Percentiles rank a stretch among this genome's conserved stretches.
Conservation (phyloP, 768 basidiomycete genomes). For the Coprinellus micaceus region DNA sequence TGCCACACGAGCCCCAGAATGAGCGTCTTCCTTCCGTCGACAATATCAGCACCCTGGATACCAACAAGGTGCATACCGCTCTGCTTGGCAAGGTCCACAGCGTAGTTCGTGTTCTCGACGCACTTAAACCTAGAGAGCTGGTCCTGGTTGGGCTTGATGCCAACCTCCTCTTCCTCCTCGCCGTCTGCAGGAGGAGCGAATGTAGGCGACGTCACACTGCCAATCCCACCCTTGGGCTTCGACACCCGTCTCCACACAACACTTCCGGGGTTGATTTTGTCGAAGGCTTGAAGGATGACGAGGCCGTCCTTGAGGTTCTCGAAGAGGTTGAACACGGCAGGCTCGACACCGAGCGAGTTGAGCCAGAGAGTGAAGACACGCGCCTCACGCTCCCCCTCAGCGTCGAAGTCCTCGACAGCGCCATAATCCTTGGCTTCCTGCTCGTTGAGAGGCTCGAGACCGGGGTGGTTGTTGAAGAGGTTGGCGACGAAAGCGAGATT, state of each 20-base stretch:
- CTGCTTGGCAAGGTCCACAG: slow-evolving; percentile 86
- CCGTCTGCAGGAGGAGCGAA: slow-evolving; percentile 33
- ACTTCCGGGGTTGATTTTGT: slow-evolving; percentile 88
- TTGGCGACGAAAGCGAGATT: slow-evolving; percentile 99
- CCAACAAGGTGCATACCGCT: slow-evolving; percentile 95
- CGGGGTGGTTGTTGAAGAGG: slow-evolving; percentile 96
- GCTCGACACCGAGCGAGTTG: slow-evolving; percentile 95
- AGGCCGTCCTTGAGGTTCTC: slow-evolving; percentile 93
- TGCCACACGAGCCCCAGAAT: slow-evolving; percentile 98
- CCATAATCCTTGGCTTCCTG: slow-evolving; percentile 90
- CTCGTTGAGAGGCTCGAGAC: slow-evolving; percentile 91
- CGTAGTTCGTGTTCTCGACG: slow-evolving; percentile 98
- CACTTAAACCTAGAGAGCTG: slow-evolving; percentile 93
- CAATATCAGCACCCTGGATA: slow-evolving; percentile 96
- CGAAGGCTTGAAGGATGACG: slow-evolving; percentile 91
- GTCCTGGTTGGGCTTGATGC: slow-evolving; percentile 79
- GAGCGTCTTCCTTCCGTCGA: slow-evolving; percentile 88
- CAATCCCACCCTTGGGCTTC: slow-evolving; percentile 65
- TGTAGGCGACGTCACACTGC: slow-evolving; percentile 14
- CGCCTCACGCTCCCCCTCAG: slow-evolving; percentile 97
- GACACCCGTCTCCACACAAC: slow-evolving; percentile 96
- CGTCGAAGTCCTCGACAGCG: slow-evolving; percentile 93
- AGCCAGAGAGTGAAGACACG: slow-evolving; percentile 98
- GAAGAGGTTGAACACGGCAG: slow-evolving; percentile 93
- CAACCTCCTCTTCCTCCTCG: slow-evolving; percentile 76